Evolutionary conservation across 1,139 yeast genomes (phyloP), one percentile per base, ranked within the genome.

Genomic region (Yamadazyma kanchanaburiensis): DNA sequence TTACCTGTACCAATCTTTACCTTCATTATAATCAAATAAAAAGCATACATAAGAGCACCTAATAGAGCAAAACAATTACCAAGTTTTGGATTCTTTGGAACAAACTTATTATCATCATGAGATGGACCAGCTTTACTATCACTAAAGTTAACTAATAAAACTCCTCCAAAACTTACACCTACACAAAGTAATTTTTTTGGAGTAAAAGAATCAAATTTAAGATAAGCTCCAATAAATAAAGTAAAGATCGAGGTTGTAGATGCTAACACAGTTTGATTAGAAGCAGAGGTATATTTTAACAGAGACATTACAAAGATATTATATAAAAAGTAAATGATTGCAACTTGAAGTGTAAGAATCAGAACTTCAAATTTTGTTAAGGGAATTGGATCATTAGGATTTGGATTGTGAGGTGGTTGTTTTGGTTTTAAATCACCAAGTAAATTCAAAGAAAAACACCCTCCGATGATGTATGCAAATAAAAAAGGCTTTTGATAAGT

Each of bases 171-270:
- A 40, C 77, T 71, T 6, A 60, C 52, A 6, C 55, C 27, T 10
- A 70, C 70, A 33, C 79, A 70, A 3, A 60, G 27, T 0, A 67
- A 34, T 39, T 74, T 74, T 28, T 60, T 58, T n/a, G 53, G 2
- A 6, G 74, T 51, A 36, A 74, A 60, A n/a, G 45, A 46, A 37
- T 74, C 80, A 13, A 70, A 63, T 15, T 57, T 56, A 16, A 63
- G 45, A 8, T 53, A 22, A 1, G 51, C 55, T 0, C 79, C 76
- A 13, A 72, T 52, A 8, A 72, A 42, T 21, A 74, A 53, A 0
- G 79, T 70, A 45, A 72, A 74, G 4, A 72, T 60, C 4, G 79
- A 68, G 1, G 78, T 65, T 0, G 77, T 64, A 6, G 78, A 65
- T 4, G 77, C 64, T 18, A 74, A 47, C 3, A 74, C 70, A 0